Base-by-base conservation (phyloP, 192 early-diverging fungal species). In the Coemansia sp. region DNA sequence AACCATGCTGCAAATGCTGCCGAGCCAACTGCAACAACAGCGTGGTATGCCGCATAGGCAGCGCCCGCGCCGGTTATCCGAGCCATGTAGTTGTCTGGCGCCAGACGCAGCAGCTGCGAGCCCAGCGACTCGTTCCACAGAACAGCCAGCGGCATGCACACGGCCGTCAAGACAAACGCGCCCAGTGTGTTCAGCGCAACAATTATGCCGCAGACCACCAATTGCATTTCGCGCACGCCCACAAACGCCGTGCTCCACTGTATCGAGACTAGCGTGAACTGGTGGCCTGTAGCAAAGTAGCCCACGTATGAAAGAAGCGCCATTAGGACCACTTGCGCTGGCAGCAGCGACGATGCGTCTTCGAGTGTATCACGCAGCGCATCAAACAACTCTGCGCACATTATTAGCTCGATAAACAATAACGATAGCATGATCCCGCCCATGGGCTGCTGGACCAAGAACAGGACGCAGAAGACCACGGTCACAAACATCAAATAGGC, bases 251-350 rank as follows among this genome's bases (percentile, higher is more conserved):
- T 77, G 22, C 88, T 86, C 92, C 92, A 97, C 58, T 96, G 94
- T 9, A 97, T 86, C n/a, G 91, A 89, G 7, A 90, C 82, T 46
- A 97, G 73, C 5, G 88, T 93, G 50, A 87, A 84, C 71, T 98
- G 97, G 66, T 98, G 97, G 9, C 92, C 94, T 2, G 95, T 95
- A 10, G 87, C 75, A 80, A 97, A 98, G 64, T 90, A 98, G 9
- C 83, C 71, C 21, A 82, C 74, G 44, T 82, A 85, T 8, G 82
- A 62, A 48, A 89, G 67, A 14, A 87, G 60, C 5, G 84, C 76
- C 43, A 84, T 58, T 30, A 86, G 45, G 0, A 77, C 60, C 7
- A 67, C 57, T 63, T 40, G 80, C 1, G 65, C 68, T 1, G 80
- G 75, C 31, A 84, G 33, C 27, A 87, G 60, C 19, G 56, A 49